These are phyloP conservation scores for Kodamaea kakaduensis DNA, from an alignment of 805 yeast genomes.

Conservation along the genomic window DNA sequence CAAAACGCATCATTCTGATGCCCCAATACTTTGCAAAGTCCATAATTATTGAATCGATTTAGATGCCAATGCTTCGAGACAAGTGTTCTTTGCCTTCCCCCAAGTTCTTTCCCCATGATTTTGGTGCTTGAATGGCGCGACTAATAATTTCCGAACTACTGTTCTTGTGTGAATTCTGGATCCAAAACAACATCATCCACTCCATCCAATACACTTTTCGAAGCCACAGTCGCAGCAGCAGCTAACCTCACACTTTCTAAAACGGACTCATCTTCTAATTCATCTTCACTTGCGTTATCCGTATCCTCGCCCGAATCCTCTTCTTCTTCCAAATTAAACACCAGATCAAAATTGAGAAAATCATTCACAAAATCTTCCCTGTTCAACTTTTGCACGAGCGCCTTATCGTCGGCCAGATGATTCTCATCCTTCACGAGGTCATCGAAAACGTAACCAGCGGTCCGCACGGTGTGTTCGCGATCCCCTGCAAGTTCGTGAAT, in stretches of 20 bases:
- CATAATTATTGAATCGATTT: too few species aligned
- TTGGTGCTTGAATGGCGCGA: too few species aligned
- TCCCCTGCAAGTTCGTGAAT: slow-evolving; percentile 15
- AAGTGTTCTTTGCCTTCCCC: too few species aligned
- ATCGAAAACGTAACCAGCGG: slow-evolving; percentile 24
- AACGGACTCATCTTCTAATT: slow-evolving; percentile 9
- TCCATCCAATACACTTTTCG: not conserved
- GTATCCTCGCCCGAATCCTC: slow-evolving; percentile 11
- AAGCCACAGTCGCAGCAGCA: slow-evolving; percentile 7
- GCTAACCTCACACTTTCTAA: slow-evolving; percentile 5
- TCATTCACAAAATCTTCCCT: slow-evolving; percentile 28
- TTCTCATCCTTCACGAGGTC: slow-evolving; percentile 13
- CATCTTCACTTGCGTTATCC: slow-evolving; percentile 10
- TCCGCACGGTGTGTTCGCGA: slow-evolving; percentile 18
- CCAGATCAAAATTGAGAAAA: slow-evolving; percentile 24
- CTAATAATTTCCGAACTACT: too few species aligned
- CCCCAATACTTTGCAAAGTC: too few species aligned
- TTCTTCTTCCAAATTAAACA: slow-evolving; percentile 13
- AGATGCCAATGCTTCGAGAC: too few species aligned
- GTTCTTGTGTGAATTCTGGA: not conserved
- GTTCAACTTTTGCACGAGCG: slow-evolving; percentile 16
- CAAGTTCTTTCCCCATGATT: too few species aligned
- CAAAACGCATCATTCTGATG: too few species aligned
- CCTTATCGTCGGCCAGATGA: slow-evolving; percentile 15
- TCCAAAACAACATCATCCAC: not conserved